Evolutionary conservation across 306 rosid genomes (phyloP).

Genomic region (Clitoria ternatea): DNA sequence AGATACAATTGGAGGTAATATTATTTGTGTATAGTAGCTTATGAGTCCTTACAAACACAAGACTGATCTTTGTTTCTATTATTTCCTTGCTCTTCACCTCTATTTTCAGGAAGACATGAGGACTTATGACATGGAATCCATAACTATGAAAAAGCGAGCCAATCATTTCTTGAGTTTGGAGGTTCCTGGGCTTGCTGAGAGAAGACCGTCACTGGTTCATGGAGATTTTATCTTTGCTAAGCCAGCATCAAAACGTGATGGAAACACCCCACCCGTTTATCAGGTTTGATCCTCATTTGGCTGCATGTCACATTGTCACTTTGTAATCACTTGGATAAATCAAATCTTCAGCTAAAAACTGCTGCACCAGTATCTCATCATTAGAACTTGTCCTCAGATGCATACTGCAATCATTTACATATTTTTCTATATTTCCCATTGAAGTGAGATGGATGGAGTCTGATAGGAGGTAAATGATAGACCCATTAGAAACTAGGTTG

Average conservation of each 20-base stretch:
- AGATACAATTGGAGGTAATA: conserved; percentile 79
- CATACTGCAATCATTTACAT: neutral
- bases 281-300: conserved; percentile 47
- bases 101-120: conserved; percentile 81
- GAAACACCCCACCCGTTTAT: conserved; percentile 26
- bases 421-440: conserved; percentile 4
- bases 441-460: conserved; percentile 8
- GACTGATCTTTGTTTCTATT: conserved; percentile 17
- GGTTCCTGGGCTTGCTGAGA: conserved; percentile 96
- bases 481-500: too few species aligned
- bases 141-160: conserved; percentile 51
- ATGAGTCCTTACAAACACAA: neutral
- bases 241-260: conserved; percentile 35
- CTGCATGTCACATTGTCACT: conserved; percentile 12
- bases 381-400: neutral
- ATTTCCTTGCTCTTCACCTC: conserved; percentile 17
- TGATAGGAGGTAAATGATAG: too few species aligned
- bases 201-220: conserved; percentile 88
- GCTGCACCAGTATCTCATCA: conserved; percentile 2
- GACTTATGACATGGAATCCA: conserved; percentile 57
- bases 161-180: conserved; percentile 52
- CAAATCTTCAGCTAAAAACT: neutral
- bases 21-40: neutral
- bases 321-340: neutral
- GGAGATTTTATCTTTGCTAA: conserved; percentile 70